Conservation (phyloP, 495 filamentous ascomycete species). For the Aspergillus olivimuriae region DNA sequence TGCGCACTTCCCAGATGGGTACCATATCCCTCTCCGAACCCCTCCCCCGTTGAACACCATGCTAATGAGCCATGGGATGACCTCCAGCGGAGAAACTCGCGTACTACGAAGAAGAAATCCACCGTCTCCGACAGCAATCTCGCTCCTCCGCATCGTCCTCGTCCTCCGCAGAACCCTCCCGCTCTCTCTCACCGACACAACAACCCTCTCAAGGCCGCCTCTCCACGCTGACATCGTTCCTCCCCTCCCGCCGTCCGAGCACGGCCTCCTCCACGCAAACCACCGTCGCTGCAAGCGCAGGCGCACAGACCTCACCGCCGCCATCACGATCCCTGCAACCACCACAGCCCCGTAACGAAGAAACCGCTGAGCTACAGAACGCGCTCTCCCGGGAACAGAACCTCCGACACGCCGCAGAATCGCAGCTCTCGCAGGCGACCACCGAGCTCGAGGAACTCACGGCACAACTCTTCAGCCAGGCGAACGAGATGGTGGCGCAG, state of each 20-base stretch:
- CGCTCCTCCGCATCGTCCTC: slow-evolving; percentile 27
- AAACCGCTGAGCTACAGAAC: slow-evolving; percentile 57
- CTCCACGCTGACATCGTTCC: slow-evolving; percentile 59
- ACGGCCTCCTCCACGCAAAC: slow-evolving; percentile 32
- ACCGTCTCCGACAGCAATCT: slow-evolving; percentile 50
- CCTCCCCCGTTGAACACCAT: not conserved
- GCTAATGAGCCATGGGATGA: slow-evolving; percentile 6
- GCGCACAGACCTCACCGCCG: slow-evolving; percentile 21
- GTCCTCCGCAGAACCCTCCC: slow-evolving; percentile 22
- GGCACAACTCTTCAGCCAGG: slow-evolving; percentile 80
- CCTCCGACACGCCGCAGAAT: slow-evolving; percentile 70
- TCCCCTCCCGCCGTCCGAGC: slow-evolving; percentile 53
- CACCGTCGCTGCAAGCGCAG: slow-evolving; percentile 24
- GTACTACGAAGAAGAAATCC: slow-evolving; percentile 91
- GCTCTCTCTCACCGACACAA: slow-evolving; percentile 21
- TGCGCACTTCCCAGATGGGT: slow-evolving; percentile 74
- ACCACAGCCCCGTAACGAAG: slow-evolving; percentile 23
- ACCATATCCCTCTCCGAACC: slow-evolving; percentile 7
- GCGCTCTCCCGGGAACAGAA: slow-evolving; percentile 63
- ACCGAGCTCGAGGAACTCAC: slow-evolving; percentile 86
- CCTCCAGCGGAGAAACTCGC: slow-evolving; percentile 66
- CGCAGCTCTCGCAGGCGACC: slow-evolving; percentile 60
- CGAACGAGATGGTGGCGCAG: slow-evolving; percentile 94
- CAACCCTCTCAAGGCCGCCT: slow-evolving; percentile 39
- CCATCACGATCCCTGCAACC: too few species aligned